A percentile compares a stretch with the other conserved stretches of the same genome.
These are phyloP conservation scores for Shiraia bambusicola DNA, from an alignment of 2,329 filamentous ascomycete genomes.

Conservation along the genomic window DNA sequence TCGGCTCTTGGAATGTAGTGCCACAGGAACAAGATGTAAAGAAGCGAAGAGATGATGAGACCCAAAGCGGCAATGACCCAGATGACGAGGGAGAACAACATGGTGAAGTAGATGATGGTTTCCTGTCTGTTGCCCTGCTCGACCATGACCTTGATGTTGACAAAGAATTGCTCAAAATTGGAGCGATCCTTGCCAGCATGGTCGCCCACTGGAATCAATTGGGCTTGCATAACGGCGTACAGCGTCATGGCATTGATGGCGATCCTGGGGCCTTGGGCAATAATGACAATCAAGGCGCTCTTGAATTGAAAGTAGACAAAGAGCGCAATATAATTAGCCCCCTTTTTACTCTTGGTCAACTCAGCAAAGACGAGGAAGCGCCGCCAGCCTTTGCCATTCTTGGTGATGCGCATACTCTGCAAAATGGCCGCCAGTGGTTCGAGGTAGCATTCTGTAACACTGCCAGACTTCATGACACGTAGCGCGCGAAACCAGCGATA, in stretches of 20 bases:
- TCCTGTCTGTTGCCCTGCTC: conserved; percentile 70
- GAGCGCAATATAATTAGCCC: conserved; percentile 83
- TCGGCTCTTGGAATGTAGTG: conserved; percentile 85
- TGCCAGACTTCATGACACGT: conserved; percentile 78
- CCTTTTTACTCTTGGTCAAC: conserved; percentile 87
- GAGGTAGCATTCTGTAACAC: conserved; percentile 88
- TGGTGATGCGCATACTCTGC: conserved; percentile 75
- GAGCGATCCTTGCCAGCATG: conserved; percentile 61
- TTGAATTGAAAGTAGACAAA: conserved; percentile 87
- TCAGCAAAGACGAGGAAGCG: conserved; percentile 91
- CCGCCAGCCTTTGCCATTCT: conserved; percentile 73
- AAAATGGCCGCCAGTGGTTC: conserved; percentile 83
- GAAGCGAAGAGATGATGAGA: conserved; percentile 70
- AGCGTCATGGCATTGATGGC: conserved; percentile 88
- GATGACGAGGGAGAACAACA: conserved; percentile 88
- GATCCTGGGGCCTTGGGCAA: conserved; percentile 91
- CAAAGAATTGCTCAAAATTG: conserved; percentile 73
- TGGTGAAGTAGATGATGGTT: conserved; percentile 80
- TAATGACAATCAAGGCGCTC: conserved; percentile 78
- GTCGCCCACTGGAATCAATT: conserved; percentile 65
- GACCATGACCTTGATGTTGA: conserved; percentile 75
- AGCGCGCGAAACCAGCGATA: conserved; percentile 80
- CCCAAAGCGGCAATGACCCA: conserved; percentile 80
- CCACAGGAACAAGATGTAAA: conserved; percentile 89
- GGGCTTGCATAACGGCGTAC: conserved; percentile 76